Conservation (phyloP, 192 early-diverging fungal genomes). For the Chytriomyces hyalinus region DNA sequence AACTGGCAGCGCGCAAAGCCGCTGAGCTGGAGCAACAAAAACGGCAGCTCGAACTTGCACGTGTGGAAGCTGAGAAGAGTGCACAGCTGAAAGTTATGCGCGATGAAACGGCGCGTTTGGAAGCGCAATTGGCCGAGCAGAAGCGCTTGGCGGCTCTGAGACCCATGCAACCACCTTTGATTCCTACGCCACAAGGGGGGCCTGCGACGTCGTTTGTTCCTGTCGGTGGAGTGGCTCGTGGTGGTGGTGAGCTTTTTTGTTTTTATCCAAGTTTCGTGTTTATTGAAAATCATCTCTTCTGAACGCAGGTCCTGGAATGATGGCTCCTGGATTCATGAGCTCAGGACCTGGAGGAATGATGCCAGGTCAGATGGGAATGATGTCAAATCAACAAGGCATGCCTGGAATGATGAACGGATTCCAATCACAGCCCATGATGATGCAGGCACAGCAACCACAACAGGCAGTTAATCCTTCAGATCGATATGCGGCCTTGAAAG, state of each 20-base stretch:
- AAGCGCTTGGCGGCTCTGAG: slow-evolving; percentile 31
- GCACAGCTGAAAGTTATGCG: slow-evolving; percentile 33
- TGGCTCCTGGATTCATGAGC: neutral
- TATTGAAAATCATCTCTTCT: neutral
- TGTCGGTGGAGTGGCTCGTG: neutral
- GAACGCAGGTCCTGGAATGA: neutral
- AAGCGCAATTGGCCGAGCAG: slow-evolving; percentile 38
- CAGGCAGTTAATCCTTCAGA: slow-evolving; percentile 16
- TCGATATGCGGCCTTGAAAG: slow-evolving; percentile 29
- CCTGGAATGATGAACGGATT: slow-evolving; percentile 25
- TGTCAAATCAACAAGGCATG: slow-evolving; percentile 8
- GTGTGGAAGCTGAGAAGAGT: slow-evolving; percentile 18
- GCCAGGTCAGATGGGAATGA: slow-evolving; percentile 28
- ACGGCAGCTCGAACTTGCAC: slow-evolving; percentile 26
- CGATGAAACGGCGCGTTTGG: slow-evolving; percentile 32
- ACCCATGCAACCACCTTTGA: slow-evolving; percentile 39
- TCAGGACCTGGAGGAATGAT: slow-evolving; percentile 29
- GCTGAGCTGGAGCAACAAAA: slow-evolving; percentile 29
- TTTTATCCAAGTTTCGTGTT: neutral
- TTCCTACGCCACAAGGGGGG: slow-evolving; percentile 37
- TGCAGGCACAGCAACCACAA: neutral
- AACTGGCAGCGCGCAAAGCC: slow-evolving; percentile 16
- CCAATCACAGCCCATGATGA: slow-evolving; percentile 4
- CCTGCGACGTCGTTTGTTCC: slow-evolving; percentile 34
- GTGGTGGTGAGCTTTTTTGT: slow-evolving; percentile 9